Evolutionary conservation across 78 protist genomes (phyloP), one percentile per base, ranked within the genome.

Genomic region (Dictyostelium brefeldianum): DNA sequence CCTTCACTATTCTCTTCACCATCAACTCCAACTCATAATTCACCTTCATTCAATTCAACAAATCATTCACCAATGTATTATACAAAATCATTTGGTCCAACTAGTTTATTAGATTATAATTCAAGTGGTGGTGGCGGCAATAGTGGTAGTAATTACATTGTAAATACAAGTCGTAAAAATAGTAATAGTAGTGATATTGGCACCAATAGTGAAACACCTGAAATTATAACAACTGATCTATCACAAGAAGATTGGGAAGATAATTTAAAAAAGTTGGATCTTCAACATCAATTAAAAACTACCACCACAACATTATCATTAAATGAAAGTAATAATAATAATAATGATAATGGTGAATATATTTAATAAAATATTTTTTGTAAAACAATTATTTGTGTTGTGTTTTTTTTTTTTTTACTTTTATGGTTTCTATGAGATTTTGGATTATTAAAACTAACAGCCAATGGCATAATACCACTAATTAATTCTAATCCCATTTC

Each of bases 391-490:
- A 4, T 12, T 27, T 8, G 14, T 64, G n/a, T n/a, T n/a, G n/a
- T n/a, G n/a, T n/a, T n/a, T n/a, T n/a, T n/a, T n/a, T n/a, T n/a
- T n/a, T n/a, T n/a, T n/a, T 67, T 67, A 27, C 4, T 80, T 56
- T 46, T 62, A 62, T 65, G 74, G 62, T 80, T 80, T 80, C 74
- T 80, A 80, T 80, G 73, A 12, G 54, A 31, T 20, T 25, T 17
- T 14, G 87, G 87, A 46, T 22, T n/a, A 20, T 56, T 29, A n/a
- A 7, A 62, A 80, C 62, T 62, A 62, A 75, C 56, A 5, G 69
- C 27, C 0, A 80, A 67, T 62, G 87, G 57, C 87, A 80, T 80
- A 17, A 80, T 80, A 22, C 87, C 87, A 56, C 36, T 15, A 1
- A 27, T 27, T 22, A 46, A 15, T 6, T 80, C 56, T 53, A 62